Conservation (phyloP, 371 early-diverging fungal genomes). For the Dinochytrium kinnereticum region DNA sequence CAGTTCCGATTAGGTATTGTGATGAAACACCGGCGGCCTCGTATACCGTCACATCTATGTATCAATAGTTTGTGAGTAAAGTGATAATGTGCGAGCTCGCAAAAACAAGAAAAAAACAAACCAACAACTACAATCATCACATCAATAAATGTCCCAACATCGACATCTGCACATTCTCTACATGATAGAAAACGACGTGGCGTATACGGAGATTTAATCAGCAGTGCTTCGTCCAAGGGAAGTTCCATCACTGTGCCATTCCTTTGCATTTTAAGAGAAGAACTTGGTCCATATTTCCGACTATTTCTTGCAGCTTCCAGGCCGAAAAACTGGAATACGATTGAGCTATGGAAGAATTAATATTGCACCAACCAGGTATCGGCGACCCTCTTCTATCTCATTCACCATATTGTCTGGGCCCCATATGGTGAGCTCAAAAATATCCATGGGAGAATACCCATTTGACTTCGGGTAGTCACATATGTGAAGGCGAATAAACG, state of each 20-base stretch:
- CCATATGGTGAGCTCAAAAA: not conserved
- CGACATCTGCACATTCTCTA: not conserved
- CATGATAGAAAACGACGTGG: not conserved
- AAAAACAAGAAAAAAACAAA: not conserved
- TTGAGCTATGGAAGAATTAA: not conserved
- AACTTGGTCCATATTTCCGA: not conserved
- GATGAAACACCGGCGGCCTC: not conserved
- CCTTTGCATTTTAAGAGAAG: not conserved
- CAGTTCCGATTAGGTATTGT: not conserved
- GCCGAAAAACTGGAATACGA: not conserved
- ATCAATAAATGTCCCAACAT: not conserved
- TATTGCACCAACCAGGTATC: not conserved
- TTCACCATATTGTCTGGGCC: not conserved
- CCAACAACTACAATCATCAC: not conserved
- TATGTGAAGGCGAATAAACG: not conserved
- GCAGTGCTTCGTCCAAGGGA: not conserved
- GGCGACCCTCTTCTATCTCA: not conserved
- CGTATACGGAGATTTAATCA: not conserved
- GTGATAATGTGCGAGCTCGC: no score
- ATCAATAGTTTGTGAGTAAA: no score
- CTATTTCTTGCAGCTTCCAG: not conserved
- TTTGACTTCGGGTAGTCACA: not conserved
- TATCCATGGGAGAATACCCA: not conserved
- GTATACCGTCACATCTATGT: not conserved
- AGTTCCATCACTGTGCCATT: not conserved